phyloP scores from a whole-genome alignment of 2,329 filamentous ascomycete species.

The Trichophyton schoenleinii region DNA sequence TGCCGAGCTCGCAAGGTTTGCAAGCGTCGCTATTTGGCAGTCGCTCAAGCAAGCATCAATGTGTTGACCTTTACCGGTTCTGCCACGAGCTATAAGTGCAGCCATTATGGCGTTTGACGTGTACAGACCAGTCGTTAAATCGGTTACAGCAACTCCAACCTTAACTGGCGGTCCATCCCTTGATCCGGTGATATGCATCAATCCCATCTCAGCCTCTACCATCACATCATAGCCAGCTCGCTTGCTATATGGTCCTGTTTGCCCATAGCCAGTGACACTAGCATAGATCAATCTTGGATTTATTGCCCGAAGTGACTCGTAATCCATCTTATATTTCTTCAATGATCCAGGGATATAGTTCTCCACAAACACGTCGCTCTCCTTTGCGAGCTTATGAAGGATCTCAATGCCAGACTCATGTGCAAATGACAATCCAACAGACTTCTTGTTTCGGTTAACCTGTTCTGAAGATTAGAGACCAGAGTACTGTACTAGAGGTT shows the following conservation, averaged over 20 bases:
- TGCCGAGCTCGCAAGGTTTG: slow-evolving; percentile 90
- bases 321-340: slow-evolving; percentile 86
- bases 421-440: slow-evolving; percentile 80
- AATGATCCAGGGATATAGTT: slow-evolving; percentile 88
- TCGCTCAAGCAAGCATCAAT: slow-evolving; percentile 87
- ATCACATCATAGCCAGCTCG: slow-evolving; percentile 97
- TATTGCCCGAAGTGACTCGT: slow-evolving; percentile 61
- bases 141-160: slow-evolving; percentile 92
- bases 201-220: slow-evolving; percentile 94
- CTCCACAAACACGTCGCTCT: slow-evolving; percentile 87
- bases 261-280: slow-evolving; percentile 92
- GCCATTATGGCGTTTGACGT: slow-evolving; percentile 94
- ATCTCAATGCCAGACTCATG: slow-evolving; percentile 73
- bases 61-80: slow-evolving; percentile 72
- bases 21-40: slow-evolving; percentile 83
- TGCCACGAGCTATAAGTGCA: slow-evolving; percentile 62
- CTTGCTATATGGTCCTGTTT: slow-evolving; percentile 78
- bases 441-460: slow-evolving; percentile 97
- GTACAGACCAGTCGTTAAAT: slow-evolving; percentile 88
- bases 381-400: slow-evolving; percentile 67
- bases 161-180: slow-evolving; percentile 87
- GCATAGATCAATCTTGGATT: slow-evolving; percentile 86
- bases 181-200: slow-evolving; percentile 95
- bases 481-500: background rate
- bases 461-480: slow-evolving; percentile 25